Percentiles rank a stretch among this genome's conserved stretches.
These are phyloP conservation scores for Wickerhamomyces hampshirensis DNA, from an alignment of 805 yeast species.

Conservation along the genomic window DNA sequence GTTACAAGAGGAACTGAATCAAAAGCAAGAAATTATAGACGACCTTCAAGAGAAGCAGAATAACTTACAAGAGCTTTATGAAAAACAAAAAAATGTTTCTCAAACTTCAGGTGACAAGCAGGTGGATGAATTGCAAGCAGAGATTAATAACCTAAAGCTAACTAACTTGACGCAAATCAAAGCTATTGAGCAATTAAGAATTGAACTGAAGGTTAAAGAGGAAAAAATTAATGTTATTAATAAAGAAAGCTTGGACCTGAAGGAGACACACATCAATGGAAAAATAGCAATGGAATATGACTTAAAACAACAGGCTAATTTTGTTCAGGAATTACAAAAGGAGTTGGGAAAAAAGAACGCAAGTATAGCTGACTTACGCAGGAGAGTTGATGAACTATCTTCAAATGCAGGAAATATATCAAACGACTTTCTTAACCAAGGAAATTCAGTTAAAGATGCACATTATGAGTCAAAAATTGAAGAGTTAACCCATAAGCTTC, in stretches of 20 bases:
- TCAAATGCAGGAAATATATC: conserved; percentile 1
- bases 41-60: conserved; percentile 22
- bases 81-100: conserved; percentile 10
- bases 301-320: conserved; percentile 4
- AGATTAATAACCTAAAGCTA: conserved; percentile 28
- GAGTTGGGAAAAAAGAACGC: conserved; percentile 8
- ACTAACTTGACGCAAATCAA: conserved; percentile 25
- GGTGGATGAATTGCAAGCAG: conserved; percentile 28
- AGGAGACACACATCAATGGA: conserved; percentile 18
- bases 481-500: conserved; percentile 6
- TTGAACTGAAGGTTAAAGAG: conserved; percentile 16
- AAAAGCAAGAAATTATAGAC: conserved; percentile 24
- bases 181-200: conserved; percentile 24
- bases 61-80: conserved; percentile 11
- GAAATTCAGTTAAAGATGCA: neutral
- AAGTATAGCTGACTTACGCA: conserved; percentile 1
- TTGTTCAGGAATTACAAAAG: conserved; percentile 2
- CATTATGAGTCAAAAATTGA: conserved; percentile 4
- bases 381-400: conserved; percentile 3
- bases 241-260: conserved; percentile 26
- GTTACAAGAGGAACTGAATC: conserved; percentile 23
- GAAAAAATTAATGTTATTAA: conserved; percentile 7
- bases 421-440: neutral
- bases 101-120: conserved; percentile 27
- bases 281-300: conserved; percentile 7